A percentile compares a stretch with the other conserved stretches of the same genome.
Conservation (phyloP, 352 stramenopile species). For the Phytophthora vignae region DNA sequence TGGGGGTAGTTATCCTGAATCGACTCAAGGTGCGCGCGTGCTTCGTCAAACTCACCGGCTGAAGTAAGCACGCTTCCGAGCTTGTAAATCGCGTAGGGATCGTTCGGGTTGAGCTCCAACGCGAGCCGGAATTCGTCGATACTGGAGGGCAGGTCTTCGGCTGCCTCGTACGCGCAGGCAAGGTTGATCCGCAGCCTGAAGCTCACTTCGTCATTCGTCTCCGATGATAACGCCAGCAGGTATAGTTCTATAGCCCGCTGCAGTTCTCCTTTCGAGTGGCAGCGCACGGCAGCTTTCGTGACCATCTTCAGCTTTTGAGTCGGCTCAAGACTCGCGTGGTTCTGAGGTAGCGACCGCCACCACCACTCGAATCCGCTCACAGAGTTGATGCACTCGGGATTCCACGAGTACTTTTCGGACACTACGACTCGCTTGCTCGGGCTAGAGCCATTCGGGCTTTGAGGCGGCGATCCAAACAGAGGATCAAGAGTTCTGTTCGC, state of each 20-base stretch:
- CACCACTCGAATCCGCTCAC: conserved; percentile 86
- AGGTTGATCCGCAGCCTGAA: conserved; percentile 77
- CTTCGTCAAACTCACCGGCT: conserved; percentile 50
- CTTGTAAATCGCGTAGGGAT: conserved; percentile 71
- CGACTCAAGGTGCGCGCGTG: conserved; percentile 43
- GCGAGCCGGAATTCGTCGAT: conserved; percentile 54
- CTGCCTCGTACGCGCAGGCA: conserved; percentile 66
- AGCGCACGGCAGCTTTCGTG: conserved; percentile 72
- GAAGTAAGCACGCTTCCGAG: conserved; percentile 56
- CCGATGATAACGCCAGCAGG: conserved; percentile 61
- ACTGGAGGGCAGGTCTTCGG: conserved; percentile 45
- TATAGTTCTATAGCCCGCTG: conserved; percentile 79
- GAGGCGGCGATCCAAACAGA: conserved; percentile 39
- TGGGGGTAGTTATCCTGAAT: conserved; percentile 63
- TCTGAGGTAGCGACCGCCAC: conserved; percentile 75
- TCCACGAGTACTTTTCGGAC: conserved; percentile 76
- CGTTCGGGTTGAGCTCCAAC: conserved; percentile 49
- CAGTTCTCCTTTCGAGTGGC: conserved; percentile 71
- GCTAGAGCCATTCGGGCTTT: conserved; percentile 36
- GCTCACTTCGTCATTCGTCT: conserved; percentile 60
- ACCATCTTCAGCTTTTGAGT: conserved; percentile 86
- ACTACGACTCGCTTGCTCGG: conserved; percentile 44
- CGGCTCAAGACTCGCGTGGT: conserved; percentile 67
- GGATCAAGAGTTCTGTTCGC: conserved; percentile 32
- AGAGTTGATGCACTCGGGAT: conserved; percentile 77